phyloP scores from a whole-genome alignment of 148 eudicot species.

The Rhododendron molle region DNA sequence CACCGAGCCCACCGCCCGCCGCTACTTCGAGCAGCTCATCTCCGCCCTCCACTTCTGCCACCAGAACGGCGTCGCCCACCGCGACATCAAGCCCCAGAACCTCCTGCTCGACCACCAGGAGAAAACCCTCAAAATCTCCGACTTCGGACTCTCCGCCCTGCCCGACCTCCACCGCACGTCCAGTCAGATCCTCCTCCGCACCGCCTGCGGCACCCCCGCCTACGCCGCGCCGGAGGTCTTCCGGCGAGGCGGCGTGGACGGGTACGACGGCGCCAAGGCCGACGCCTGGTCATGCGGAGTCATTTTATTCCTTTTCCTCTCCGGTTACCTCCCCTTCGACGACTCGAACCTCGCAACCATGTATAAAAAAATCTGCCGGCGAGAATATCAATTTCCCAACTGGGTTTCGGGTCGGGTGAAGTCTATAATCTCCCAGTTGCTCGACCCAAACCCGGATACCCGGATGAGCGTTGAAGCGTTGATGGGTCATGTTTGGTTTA shows the following conservation, averaged over 20 bases:
- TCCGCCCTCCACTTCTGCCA: slow-evolving; percentile 66
- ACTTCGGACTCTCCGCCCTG: slow-evolving; percentile 68
- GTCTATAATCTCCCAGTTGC: slow-evolving; percentile 34
- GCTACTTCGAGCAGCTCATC: slow-evolving; percentile 53
- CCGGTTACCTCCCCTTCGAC: slow-evolving; percentile 64
- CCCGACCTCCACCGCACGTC: neutral
- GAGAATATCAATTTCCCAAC: slow-evolving; percentile 45
- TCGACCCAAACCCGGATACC: slow-evolving; percentile 65
- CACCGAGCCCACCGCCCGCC: slow-evolving; percentile 43
- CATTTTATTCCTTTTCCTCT: slow-evolving; percentile 51
- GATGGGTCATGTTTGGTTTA: slow-evolving; percentile 49
- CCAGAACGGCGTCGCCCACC: slow-evolving; percentile 57
- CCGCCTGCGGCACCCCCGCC: slow-evolving; percentile 77
- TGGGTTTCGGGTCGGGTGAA: slow-evolving; percentile 47
- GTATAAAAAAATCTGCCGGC: slow-evolving; percentile 56
- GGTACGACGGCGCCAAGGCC: slow-evolving; percentile 64
- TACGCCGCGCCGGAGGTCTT: slow-evolving; percentile 66
- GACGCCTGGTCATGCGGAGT: slow-evolving; percentile 93
- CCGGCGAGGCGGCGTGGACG: slow-evolving; percentile 27
- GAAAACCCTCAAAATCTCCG: slow-evolving; percentile 41
- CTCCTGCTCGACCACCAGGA: slow-evolving; percentile 48
- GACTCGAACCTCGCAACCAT: slow-evolving; percentile 50
- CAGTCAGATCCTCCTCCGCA: slow-evolving; percentile 26
- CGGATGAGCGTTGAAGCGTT: slow-evolving; percentile 47
- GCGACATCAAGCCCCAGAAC: slow-evolving; percentile 77